These are phyloP conservation scores for Azolla pinnata DNA, from an alignment of 75 land plant species.

Conservation along the genomic window DNA sequence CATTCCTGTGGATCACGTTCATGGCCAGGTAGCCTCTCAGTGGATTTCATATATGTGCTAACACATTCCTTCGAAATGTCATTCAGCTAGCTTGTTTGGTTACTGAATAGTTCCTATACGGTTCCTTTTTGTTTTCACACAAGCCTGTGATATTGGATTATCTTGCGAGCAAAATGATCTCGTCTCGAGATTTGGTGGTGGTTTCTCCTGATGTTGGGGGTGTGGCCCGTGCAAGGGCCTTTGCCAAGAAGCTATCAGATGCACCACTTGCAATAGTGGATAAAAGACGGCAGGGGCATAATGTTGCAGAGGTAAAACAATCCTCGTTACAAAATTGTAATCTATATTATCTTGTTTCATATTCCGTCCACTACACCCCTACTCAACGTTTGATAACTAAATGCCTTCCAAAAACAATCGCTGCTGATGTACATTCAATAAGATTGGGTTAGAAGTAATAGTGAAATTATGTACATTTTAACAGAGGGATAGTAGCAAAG, in stretches of 20 bases:
- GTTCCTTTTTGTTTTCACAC: not conserved
- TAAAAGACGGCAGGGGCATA: slow-evolving; percentile 86
- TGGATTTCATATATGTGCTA: too few species aligned
- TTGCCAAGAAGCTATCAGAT: slow-evolving; percentile 92
- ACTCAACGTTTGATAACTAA: too few species aligned
- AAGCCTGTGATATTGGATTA: slow-evolving; percentile 96
- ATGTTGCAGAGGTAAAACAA: slow-evolving; percentile 91
- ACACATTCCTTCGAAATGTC: not conserved
- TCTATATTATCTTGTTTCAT: too few species aligned
- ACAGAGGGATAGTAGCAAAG: too few species aligned
- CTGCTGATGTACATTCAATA: too few species aligned
- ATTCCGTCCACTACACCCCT: too few species aligned
- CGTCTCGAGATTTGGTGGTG: slow-evolving; percentile 73
- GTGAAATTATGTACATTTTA: too few species aligned
- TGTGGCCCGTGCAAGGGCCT: slow-evolving; percentile 90
- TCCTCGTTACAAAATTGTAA: too few species aligned
- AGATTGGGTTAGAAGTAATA: too few species aligned
- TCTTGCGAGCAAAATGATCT: slow-evolving; percentile 83
- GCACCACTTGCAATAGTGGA: slow-evolving; percentile 95
- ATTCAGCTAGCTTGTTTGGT: not conserved
- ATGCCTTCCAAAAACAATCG: too few species aligned
- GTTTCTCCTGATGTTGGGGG: slow-evolving; percentile 98
- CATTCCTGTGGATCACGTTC: slow-evolving; percentile 92
- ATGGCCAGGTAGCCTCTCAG: slow-evolving; percentile 54
- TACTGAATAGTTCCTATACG: not conserved